phyloP scores from a whole-genome alignment of 495 filamentous ascomycete species.

The Poronia punctata region DNA sequence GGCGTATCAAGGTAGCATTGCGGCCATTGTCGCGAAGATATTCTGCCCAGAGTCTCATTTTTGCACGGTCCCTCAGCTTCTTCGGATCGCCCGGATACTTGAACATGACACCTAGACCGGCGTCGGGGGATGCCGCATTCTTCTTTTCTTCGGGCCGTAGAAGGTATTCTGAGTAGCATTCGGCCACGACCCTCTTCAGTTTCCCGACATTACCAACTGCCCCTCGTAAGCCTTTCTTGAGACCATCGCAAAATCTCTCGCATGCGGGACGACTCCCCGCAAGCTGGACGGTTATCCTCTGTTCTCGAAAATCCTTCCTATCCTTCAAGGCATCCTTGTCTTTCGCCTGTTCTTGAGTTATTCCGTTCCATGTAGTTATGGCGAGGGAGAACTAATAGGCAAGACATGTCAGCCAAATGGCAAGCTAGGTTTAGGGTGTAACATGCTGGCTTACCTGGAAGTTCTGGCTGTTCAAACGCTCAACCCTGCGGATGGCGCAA shows the following conservation, averaged over 20 bases:
- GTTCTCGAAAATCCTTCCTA: slow-evolving; percentile 51
- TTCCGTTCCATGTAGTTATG: slow-evolving; percentile 93
- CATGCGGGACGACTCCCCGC: slow-evolving; percentile 81
- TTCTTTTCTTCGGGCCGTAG: slow-evolving; percentile 54
- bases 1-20: slow-evolving; percentile 83
- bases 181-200: slow-evolving; percentile 64
- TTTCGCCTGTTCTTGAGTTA: slow-evolving; percentile 42
- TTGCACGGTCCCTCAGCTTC: slow-evolving; percentile 88
- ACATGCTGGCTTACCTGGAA: slow-evolving; percentile 45
- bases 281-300: slow-evolving; percentile 83
- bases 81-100: slow-evolving; percentile 94
- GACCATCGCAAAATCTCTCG: slow-evolving; percentile 90
- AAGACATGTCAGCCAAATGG: slow-evolving; percentile 2
- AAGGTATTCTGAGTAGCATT: slow-evolving; percentile 92
- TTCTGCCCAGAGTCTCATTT: slow-evolving; percentile 96
- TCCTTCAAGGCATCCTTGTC: slow-evolving; percentile 40
- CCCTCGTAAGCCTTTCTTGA: slow-evolving; percentile 81
- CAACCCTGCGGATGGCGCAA: slow-evolving; percentile 83
- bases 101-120: slow-evolving; percentile 87
- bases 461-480: slow-evolving; percentile 82
- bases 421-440: no score
- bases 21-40: slow-evolving; percentile 94
- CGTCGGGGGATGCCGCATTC: slow-evolving; percentile 67
- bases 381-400: slow-evolving; percentile 68
- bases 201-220: slow-evolving; percentile 81